Conservation (phyloP, 148 eudicot genomes). For the Beta vulgaris region DNA sequence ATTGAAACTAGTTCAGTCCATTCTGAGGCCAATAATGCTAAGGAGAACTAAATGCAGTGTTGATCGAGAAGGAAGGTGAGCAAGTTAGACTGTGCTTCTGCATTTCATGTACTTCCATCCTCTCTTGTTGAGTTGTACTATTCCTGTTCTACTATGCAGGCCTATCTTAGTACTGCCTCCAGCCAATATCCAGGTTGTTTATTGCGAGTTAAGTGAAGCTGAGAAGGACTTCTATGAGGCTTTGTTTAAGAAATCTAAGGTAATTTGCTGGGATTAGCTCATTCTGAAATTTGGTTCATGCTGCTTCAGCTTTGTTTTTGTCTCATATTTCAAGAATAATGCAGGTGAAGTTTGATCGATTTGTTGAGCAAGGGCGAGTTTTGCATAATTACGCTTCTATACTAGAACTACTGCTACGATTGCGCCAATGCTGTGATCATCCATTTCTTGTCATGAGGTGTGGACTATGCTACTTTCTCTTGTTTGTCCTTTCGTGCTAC, state of each 20-base stretch:
- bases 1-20: constrained; percentile 73
- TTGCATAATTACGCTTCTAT: constrained; percentile 97
- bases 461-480: constrained; percentile 16
- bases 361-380: constrained; percentile 96
- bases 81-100: constrained; percentile 12
- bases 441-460: constrained; percentile 99
- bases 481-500: too few species aligned
- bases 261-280: constrained; percentile 11
- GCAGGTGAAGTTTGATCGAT: constrained; percentile 95
- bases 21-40: constrained; percentile 87
- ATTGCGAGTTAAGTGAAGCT: constrained; percentile 88
- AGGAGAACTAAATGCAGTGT: constrained; percentile 87
- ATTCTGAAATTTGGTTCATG: not conserved
- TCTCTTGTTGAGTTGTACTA: too few species aligned
- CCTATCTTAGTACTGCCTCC: constrained; percentile 96
- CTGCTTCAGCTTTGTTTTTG: constrained; percentile 3
- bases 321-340: constrained; percentile 22
- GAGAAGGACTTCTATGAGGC: constrained; percentile 96
- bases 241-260: constrained; percentile 91
- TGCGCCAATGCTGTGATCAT: constrained; percentile 98
- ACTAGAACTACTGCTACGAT: constrained; percentile 83
- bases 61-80: constrained; percentile 86
- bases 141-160: too few species aligned
- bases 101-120: not conserved
- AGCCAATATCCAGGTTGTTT: constrained; percentile 75